phyloP scores from a whole-genome alignment of 441 rosid genomes.

The Pelargonium cotyledonis region DNA sequence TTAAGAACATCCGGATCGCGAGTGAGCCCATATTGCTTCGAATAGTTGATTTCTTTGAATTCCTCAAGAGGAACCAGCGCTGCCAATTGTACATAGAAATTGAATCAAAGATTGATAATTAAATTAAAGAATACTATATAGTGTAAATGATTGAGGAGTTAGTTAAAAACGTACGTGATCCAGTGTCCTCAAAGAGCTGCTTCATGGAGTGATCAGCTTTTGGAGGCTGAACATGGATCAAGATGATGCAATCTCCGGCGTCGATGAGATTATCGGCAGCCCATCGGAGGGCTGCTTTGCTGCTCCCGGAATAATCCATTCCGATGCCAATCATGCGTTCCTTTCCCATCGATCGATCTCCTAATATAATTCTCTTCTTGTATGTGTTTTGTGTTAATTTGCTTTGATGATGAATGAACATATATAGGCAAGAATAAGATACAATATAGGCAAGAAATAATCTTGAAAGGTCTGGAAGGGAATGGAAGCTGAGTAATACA shows the following conservation, averaged over 20 bases:
- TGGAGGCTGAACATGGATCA: conserved; percentile 41
- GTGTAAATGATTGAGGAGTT: too few species aligned
- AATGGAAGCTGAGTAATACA: too few species aligned
- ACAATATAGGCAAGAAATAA: too few species aligned
- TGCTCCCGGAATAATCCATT: conserved; percentile 38
- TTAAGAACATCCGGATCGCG: conserved; percentile 33
- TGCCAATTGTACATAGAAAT: conserved; percentile 10
- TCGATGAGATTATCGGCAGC: conserved; percentile 32
- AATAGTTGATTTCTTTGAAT: conserved; percentile 35
- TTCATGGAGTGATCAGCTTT: conserved; percentile 40
- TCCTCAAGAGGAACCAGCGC: conserved; percentile 47
- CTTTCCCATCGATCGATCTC: conserved; percentile 33
- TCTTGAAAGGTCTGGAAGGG: too few species aligned
- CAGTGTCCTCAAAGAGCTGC: conserved; percentile 37
- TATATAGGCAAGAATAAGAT: too few species aligned
- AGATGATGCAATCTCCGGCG: conserved; percentile 25
- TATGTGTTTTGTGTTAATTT: too few species aligned
- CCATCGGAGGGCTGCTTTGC: conserved; percentile 45
- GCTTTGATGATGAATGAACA: too few species aligned
- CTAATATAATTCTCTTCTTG: neutral
- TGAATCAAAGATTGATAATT: neutral
- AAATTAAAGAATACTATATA: too few species aligned
- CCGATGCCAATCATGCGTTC: conserved; percentile 33
- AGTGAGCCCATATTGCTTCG: conserved; percentile 43
- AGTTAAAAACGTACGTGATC: conserved; percentile 49